Base-by-base conservation (phyloP, 2,329 filamentous ascomycete species). In the Phialophora tarda region DNA sequence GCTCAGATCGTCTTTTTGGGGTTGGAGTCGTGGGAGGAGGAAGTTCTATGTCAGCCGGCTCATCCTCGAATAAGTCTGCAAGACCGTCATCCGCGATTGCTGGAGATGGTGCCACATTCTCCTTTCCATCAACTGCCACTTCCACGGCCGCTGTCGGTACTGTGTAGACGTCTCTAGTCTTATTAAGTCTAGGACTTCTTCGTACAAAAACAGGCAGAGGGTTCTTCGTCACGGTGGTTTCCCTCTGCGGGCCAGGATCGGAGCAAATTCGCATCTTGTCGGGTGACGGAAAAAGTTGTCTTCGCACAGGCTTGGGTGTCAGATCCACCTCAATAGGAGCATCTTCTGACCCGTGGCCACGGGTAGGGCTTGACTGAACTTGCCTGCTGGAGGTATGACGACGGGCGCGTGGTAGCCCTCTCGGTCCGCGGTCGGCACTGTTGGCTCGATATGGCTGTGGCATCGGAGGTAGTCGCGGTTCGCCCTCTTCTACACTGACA, bases 1-100 rank as follows among this genome's bases (percentile, higher is more conserved):
- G 66, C 61, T 72, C 71, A n/a, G 72, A 72, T 32, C 71, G 71
- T 57, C 71, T 61, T 74, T 69, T 70, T 14, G 68, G 71, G 48
- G 71, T 71, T 2, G 72, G 73, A 75, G 71, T 70, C 75, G 71
- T 76, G 70, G 74, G 74, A 23, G 53, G 26, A 72, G 72, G 79
- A 75, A 73, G 77, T 74, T 71, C 77, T 47, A 69, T 77, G 63
- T 73, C 76, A 62, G 63, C 67, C 2, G 80, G 68, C 78, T 84
- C 73, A 81, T 89, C 84, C 64, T 89, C 88, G 72, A 95, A 93
- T 4, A 95, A 82, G 58, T 85, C 82, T 48, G 87, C 84, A 5
- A 91, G 76, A 41, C 85, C 83, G 67, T 88, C 84, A 44, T 79
- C 76, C 23, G 66, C 30, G 17, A 66, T 50, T 4, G 34, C 44